Evolutionary conservation across 805 yeast genomes (phyloP).

Genomic region (Pichia gijzeniarum): DNA sequence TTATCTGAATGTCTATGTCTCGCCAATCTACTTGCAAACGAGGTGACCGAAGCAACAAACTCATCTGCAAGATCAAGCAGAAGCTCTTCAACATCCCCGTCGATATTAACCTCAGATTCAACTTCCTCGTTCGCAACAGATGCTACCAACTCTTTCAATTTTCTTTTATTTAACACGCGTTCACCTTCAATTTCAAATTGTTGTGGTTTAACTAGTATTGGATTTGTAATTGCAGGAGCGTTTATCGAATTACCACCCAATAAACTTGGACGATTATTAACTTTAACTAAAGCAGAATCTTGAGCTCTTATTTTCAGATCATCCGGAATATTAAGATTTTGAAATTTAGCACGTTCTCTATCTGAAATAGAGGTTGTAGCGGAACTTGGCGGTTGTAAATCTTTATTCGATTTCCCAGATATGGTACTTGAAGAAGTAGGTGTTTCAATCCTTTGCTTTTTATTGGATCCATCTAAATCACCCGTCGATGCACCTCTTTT

Average conservation of each 20-base stretch:
- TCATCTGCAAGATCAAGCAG: constrained; percentile 92
- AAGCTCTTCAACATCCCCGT: constrained; percentile 93
- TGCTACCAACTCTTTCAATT: constrained; percentile 78
- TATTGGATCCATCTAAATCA: constrained; percentile 6
- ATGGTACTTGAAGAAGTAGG: not conserved
- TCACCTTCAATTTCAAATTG: constrained; percentile 77
- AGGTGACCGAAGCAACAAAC: constrained; percentile 82
- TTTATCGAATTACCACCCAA: constrained; percentile 77
- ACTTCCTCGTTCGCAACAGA: constrained; percentile 83
- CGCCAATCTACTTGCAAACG: constrained; percentile 91
- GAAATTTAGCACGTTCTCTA: constrained; percentile 36
- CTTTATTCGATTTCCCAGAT: not conserved
- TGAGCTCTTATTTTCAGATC: constrained; percentile 61
- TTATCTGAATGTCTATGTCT: constrained; percentile 88
- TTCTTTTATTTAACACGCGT: constrained; percentile 81
- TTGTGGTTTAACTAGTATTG: constrained; percentile 69
- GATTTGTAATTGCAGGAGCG: constrained; percentile 66
- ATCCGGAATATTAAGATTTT: constrained; percentile 67
- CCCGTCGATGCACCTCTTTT: constrained; percentile 14
- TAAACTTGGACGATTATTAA: constrained; percentile 69
- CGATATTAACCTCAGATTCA: constrained; percentile 83
- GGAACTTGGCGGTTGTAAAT: not conserved
- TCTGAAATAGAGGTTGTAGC: not conserved
- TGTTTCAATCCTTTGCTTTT: constrained; percentile 10
- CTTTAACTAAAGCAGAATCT: constrained; percentile 53